Base-by-base conservation (phyloP, 2,329 filamentous ascomycete species). In the Epichloe typhina region DNA sequence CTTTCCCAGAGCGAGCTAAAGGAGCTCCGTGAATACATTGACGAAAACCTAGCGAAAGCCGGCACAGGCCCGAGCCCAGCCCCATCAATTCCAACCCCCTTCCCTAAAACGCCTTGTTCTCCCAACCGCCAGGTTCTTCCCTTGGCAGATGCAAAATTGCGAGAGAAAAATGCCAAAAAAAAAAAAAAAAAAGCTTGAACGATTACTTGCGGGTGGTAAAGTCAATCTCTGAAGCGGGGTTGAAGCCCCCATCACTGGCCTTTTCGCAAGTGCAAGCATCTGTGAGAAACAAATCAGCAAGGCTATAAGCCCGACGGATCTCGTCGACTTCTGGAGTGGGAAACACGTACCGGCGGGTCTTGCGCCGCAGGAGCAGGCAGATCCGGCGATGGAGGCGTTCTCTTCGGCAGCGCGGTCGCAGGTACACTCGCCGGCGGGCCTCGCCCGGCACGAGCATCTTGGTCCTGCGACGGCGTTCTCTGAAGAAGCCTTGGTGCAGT, bases 251-350 rank as follows among this genome's bases (percentile, higher is more conserved):
- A 57, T 77, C 76, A 46, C 77, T 65, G 17, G 79, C 79, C 66
- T 87, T 90, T 68, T 88, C 84, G 65, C 89, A 95, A n/a, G 85
- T 93, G 71, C 88, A 93, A 23, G 77, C 81, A 63, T 72, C 81
- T 83, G 50, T 4, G 50, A 26, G 33, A 26, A 45, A 50, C 58
- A 12, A 7, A 59, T 61, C 46, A 57, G 49, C 38, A 50, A 35
- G n/a, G 36, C 8, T 17, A 38, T 15, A 2, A 31, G 31, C 31
- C 31, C 31, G 31, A 31, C 9, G 17, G 3, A 7, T 26, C 3
- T 31, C 1, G 9, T 41, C 17, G 35, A 23, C 6, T 21, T 21
- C 23, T 36, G 46, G 8, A n/a, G 2, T 2, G 7, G 12, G 36
- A 13, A 37, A 47, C 47, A 72, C 80, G 66, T 72, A 86, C 84